Evolutionary conservation across 306 rosid species (phyloP).

Genomic region (Astragalus membranaceus): DNA sequence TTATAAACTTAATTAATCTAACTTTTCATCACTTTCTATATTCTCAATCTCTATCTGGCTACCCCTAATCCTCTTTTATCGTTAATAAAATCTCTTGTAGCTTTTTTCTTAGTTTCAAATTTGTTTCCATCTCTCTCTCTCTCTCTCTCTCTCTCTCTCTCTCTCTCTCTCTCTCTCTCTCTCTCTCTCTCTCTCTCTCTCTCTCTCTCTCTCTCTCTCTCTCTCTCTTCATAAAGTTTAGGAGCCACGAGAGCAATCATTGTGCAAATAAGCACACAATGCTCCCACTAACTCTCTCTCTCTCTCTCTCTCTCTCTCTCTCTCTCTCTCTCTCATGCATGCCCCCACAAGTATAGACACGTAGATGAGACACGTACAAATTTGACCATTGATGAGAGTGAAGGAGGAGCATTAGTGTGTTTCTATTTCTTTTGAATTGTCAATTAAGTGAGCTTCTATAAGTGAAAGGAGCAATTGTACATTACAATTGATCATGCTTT

Average conservation of each 20-base stretch:
- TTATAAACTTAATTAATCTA: conserved; percentile 32
- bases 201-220: conserved; percentile 25
- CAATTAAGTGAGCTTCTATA: conserved; percentile 18
- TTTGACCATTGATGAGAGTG: conserved; percentile 21
- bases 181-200: conserved; percentile 24
- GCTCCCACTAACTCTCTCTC: conserved; percentile 40
- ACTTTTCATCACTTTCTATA: conserved; percentile 24
- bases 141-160: conserved; percentile 24
- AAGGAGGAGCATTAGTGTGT: background rate
- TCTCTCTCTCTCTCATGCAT: background rate
- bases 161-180: conserved; percentile 24
- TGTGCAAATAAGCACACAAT: conserved; percentile 56
- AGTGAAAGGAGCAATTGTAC: background rate
- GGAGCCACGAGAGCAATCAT: conserved; percentile 90
- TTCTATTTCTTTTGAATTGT: conserved; percentile 3
- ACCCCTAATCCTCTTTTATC: conserved; percentile 24
- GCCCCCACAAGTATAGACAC: conserved; percentile 14
- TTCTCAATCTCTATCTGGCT: conserved; percentile 25
- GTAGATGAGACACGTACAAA: conserved; percentile 3
- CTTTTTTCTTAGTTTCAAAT: conserved; percentile 32
- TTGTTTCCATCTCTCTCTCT: conserved; percentile 25
- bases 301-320: background rate
- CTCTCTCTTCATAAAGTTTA: conserved; percentile 43
- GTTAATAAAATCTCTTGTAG: conserved; percentile 33
- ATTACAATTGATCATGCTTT: conserved; percentile 2